Base-by-base conservation (phyloP, 345 rosid genomes). In the Laguncularia racemosa region DNA sequence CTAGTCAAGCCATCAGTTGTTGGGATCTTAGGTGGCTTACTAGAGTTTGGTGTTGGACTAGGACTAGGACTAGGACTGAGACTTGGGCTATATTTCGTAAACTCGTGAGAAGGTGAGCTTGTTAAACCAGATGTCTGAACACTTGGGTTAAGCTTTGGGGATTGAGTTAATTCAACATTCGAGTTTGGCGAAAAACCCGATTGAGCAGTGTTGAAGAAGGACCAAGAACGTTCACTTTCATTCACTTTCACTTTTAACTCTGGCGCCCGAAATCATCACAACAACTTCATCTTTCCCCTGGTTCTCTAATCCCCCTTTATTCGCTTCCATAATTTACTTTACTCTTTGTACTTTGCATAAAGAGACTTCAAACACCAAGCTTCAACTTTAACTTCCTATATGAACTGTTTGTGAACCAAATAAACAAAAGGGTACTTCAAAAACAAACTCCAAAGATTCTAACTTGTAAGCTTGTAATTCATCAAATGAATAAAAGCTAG, bases 11-110 rank as follows among this genome's bases (percentile, higher is more conserved):
- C 46, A 13, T 62, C 60, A 10, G 44, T 55, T 15, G 63, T 18
- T 48, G 80, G 78, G 58, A 66, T 51, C 62, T 51, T 71, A 9
- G 78, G 77, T 13, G 84, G 79, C 65, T 61, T 76, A 51, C 21
- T 26, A 33, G 67, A 16, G 55, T 54, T 45, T 33, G 40, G 40
- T 33, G 40, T 8, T 33, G 40, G 40, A 33, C 40, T 33, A 17
- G 76, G 58, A 56, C 56, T 56, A 17, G 76, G n/a, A n/a, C n/a
- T n/a, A n/a, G n/a, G 62, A 53, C n/a, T n/a, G n/a, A n/a, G n/a
- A n/a, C n/a, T n/a, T n/a, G n/a, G n/a, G n/a, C 60, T 69, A 49
- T 28, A 45, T 2, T 43, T 68, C 21, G 33, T 17, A 28, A 16
- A 20, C 23, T 73, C 77, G 1, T 68, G 63, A 57, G 74, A 53